Percentiles rank a stretch among this genome's conserved stretches.
These are phyloP conservation scores for Quercus lobata DNA, from an alignment of 331 rosid species.

Conservation along the genomic window DNA sequence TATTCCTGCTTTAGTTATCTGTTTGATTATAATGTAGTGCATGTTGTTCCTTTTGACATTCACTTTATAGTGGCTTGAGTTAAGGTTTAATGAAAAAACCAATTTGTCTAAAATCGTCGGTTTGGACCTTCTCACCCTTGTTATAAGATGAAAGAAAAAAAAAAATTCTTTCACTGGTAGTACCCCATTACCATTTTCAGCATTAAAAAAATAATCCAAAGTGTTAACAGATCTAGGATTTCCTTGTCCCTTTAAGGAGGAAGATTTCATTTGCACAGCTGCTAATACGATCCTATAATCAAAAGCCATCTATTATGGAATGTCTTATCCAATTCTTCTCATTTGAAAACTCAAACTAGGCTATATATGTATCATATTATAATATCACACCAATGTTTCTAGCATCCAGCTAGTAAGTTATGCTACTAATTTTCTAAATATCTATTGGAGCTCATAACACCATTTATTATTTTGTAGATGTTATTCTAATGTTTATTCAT, in stretches of 20 bases:
- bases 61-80: background rate
- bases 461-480: too few species aligned
- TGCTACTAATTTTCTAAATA: background rate
- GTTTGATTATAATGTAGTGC: background rate
- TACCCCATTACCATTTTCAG: background rate
- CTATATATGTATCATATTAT: background rate
- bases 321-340: background rate
- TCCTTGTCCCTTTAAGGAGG: background rate
- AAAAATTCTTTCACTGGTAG: background rate
- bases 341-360: background rate
- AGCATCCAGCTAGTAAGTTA: background rate
- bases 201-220: background rate
- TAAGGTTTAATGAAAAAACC: background rate
- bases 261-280: background rate
- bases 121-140: background rate
- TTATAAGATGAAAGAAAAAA: background rate
- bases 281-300: background rate
- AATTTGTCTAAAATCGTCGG: background rate
- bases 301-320: background rate
- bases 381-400: background rate
- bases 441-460: background rate
- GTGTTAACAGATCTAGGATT: background rate
- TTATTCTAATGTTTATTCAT: background rate
- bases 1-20: background rate
- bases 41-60: background rate